Conservation (phyloP, 2,329 filamentous ascomycete species). For the Xylaria arbuscula region DNA sequence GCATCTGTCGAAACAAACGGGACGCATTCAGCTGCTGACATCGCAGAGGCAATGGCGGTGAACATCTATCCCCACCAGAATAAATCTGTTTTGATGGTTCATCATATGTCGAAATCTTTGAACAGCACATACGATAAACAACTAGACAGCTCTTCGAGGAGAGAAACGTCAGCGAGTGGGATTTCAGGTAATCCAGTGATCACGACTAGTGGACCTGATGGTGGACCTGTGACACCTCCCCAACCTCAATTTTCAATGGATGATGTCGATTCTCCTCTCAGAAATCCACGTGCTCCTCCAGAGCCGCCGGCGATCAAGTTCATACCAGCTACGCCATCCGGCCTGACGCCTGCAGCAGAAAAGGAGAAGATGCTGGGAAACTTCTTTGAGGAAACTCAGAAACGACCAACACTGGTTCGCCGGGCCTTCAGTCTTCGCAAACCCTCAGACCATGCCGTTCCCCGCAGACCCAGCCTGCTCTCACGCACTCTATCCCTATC, state of each 20-base stretch:
- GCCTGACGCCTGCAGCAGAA: constrained; percentile 65
- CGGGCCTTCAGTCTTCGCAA: constrained; percentile 64
- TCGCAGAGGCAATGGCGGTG: constrained; percentile 71
- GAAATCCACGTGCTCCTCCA: constrained; percentile 71
- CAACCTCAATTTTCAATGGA: constrained; percentile 61
- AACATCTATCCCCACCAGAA: constrained; percentile 74
- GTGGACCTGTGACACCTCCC: constrained; percentile 63
- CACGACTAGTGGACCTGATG: constrained; percentile 54
- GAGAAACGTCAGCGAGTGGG: constrained; percentile 31
- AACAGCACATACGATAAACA: constrained; percentile 56
- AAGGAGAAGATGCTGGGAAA: constrained; percentile 64
- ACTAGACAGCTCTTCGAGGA: constrained; percentile 42
- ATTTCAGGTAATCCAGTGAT: constrained; percentile 52
- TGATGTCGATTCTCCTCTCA: constrained; percentile 69
- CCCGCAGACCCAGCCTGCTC: constrained; percentile 58
- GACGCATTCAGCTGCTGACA: constrained; percentile 67
- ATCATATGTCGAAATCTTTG: constrained; percentile 64
- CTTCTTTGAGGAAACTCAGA: constrained; percentile 61
- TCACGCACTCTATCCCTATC: constrained; percentile 66
- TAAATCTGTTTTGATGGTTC: constrained; percentile 70
- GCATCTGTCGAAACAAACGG: constrained; percentile 70
- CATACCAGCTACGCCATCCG: constrained; percentile 72
- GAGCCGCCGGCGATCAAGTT: constrained; percentile 66
- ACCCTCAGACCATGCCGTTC: constrained; percentile 58
- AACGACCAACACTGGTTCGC: constrained; percentile 65